Percentiles rank a stretch among this genome's conserved stretches.
These are phyloP conservation scores for Teunomyces stri DNA, from an alignment of 805 yeast genomes.

Conservation along the genomic window DNA sequence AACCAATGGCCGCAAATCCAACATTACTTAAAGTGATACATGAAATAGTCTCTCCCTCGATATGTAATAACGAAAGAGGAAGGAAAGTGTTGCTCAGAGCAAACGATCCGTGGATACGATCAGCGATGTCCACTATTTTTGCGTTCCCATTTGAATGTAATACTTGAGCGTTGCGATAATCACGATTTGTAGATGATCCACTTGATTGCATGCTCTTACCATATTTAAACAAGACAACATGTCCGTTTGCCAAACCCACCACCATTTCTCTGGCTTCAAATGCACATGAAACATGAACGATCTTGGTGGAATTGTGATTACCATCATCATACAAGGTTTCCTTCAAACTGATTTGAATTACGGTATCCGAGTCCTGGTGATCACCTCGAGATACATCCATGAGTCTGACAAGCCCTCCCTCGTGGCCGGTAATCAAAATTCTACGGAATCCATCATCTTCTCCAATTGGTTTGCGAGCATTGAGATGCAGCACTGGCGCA, in stretches of 20 bases:
- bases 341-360: conserved; percentile 32
- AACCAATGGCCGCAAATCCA: conserved; percentile 83
- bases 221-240: conserved; percentile 71
- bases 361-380: conserved; percentile 28
- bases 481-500: conserved; percentile 48
- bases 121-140: conserved; percentile 48
- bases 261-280: conserved; percentile 75
- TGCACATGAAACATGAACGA: conserved; percentile 67
- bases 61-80: conserved; percentile 30
- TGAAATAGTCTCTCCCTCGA: conserved; percentile 42
- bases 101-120: conserved; percentile 48
- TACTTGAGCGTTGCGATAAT: conserved; percentile 27
- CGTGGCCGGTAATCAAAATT: conserved; percentile 78
- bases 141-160: conserved; percentile 36
- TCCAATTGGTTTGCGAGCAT: conserved; percentile 29
- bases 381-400: conserved; percentile 85
- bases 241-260: conserved; percentile 65
- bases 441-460: conserved; percentile 41
- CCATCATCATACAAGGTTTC: conserved; percentile 30
- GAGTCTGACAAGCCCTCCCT: conserved; percentile 76
- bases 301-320: conserved; percentile 38
- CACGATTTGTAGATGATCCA: conserved; percentile 13
- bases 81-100: conserved; percentile 30
- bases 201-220: conserved; percentile 43
- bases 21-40: conserved; percentile 66